Percentiles rank a stretch among this genome's conserved stretches.
Evolutionary conservation across 768 basidiomycete species (phyloP).

Genomic region (Hygrophoropsis aurantiaca): DNA sequence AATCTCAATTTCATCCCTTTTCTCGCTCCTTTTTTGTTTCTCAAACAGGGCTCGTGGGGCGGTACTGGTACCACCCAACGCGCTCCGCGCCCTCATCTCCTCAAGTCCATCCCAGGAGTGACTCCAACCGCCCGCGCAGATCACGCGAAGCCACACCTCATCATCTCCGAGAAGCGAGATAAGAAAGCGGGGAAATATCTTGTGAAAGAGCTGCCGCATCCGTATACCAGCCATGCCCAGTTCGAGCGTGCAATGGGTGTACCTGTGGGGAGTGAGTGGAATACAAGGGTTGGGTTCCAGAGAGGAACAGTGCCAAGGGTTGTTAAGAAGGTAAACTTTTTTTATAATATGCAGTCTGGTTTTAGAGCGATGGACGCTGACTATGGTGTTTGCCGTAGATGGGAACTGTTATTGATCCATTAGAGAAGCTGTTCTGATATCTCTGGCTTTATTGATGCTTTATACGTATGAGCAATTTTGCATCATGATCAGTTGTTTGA

Average conservation of each 20-base stretch:
- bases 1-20: neutral
- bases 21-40: neutral
- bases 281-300: slow-evolving; percentile 83
- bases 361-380: slow-evolving; percentile 41
- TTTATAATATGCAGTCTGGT: slow-evolving; percentile 8
- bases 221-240: slow-evolving; percentile 91
- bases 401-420: slow-evolving; percentile 68
- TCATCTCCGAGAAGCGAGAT: slow-evolving; percentile 94
- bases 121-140: slow-evolving; percentile 80
- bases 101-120: slow-evolving; percentile 83
- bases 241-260: slow-evolving; percentile 82
- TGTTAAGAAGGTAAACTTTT: slow-evolving; percentile 72
- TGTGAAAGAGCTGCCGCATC: slow-evolving; percentile 90
- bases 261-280: slow-evolving; percentile 92
- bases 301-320: slow-evolving; percentile 81
- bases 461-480: too few relatives aligned
- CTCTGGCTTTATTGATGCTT: too few relatives aligned
- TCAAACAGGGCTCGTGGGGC: slow-evolving; percentile 83
- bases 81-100: slow-evolving; percentile 64
- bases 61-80: slow-evolving; percentile 68
- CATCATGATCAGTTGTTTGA: too few relatives aligned
- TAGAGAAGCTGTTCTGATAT: slow-evolving; percentile 51
- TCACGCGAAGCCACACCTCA: slow-evolving; percentile 81
- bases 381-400: slow-evolving; percentile 40
- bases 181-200: slow-evolving; percentile 90